phyloP scores from a whole-genome alignment of 768 basidiomycete genomes.

The Pleurotus tuber-regium region DNA sequence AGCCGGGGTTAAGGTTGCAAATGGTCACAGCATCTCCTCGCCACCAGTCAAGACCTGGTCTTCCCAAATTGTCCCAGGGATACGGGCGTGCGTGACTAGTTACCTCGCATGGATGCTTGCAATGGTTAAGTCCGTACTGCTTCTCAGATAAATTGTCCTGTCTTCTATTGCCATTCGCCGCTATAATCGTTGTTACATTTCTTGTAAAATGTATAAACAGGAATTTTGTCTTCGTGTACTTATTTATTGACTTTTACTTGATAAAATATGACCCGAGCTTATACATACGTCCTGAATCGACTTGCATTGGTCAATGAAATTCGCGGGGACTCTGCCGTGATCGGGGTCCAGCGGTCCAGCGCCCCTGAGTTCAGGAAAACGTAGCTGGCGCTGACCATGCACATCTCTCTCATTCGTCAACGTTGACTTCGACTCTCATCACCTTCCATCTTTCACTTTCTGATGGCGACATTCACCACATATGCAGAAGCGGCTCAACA shows the following conservation, averaged over 20 bases:
- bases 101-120: conserved; percentile 5
- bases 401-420: background rate
- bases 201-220: background rate
- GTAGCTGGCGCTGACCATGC: background rate
- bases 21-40: background rate
- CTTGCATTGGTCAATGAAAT: too few species aligned
- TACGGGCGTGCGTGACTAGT: conserved; percentile 2
- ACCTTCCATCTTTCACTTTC: background rate
- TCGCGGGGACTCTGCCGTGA: too few species aligned
- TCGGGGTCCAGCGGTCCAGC: too few species aligned
- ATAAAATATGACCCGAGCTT: background rate
- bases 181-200: background rate
- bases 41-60: background rate
- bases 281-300: too few species aligned
- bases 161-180: background rate
- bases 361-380: background rate
- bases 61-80: too few species aligned
- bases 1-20: background rate
- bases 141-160: conserved; percentile 2
- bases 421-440: background rate
- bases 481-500: conserved; percentile 8
- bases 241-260: background rate
- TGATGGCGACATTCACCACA: conserved; percentile 5
- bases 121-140: conserved; percentile 4
- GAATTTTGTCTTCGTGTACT: background rate